phyloP scores from a whole-genome alignment of 2,329 filamentous ascomycete species.

The Parascedosporium putredinis region DNA sequence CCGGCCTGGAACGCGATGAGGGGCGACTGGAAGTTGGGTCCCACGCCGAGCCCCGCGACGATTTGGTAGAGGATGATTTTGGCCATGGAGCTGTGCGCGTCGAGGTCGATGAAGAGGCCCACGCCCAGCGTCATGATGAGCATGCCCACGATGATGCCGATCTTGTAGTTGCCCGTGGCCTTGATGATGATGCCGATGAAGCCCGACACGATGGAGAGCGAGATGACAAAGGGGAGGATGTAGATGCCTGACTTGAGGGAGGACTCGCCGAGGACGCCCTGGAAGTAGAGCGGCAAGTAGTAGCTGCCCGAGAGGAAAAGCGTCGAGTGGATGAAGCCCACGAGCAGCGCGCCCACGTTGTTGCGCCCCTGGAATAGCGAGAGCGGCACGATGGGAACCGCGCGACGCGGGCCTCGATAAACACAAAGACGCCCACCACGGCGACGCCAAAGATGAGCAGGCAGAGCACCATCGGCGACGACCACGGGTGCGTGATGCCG shows the following conservation, averaged over 20 bases:
- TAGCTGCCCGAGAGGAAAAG: constrained; percentile 71
- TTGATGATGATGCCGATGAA: constrained; percentile 45
- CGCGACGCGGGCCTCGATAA: constrained; percentile 65
- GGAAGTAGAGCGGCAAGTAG: constrained; percentile 79
- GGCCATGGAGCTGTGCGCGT: constrained; percentile 40
- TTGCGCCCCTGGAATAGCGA: constrained; percentile 56
- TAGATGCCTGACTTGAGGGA: constrained; percentile 68
- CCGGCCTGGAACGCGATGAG: constrained; percentile 58
- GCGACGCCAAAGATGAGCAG: constrained; percentile 64
- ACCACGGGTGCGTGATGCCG: constrained; percentile 65
- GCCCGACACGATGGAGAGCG: constrained; percentile 54
- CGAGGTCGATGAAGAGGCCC: constrained; percentile 53
- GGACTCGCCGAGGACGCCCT: constrained; percentile 57
- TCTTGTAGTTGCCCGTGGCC: constrained; percentile 56
- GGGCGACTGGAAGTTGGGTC: constrained; percentile 59
- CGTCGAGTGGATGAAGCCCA: constrained; percentile 64
- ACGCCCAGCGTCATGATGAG: constrained; percentile 52
- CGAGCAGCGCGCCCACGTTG: constrained; percentile 53
- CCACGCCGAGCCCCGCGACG: constrained; percentile 52
- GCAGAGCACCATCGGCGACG: constrained; percentile 63
- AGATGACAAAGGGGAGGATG: constrained; percentile 58
- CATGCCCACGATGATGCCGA: constrained; percentile 49
- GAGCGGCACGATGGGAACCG: constrained; percentile 70
- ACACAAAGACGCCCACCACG: constrained; percentile 52
- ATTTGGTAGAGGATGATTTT: constrained; percentile 53